Conservation (phyloP, 2,329 filamentous ascomycete genomes). For the Penicillium sp. region DNA sequence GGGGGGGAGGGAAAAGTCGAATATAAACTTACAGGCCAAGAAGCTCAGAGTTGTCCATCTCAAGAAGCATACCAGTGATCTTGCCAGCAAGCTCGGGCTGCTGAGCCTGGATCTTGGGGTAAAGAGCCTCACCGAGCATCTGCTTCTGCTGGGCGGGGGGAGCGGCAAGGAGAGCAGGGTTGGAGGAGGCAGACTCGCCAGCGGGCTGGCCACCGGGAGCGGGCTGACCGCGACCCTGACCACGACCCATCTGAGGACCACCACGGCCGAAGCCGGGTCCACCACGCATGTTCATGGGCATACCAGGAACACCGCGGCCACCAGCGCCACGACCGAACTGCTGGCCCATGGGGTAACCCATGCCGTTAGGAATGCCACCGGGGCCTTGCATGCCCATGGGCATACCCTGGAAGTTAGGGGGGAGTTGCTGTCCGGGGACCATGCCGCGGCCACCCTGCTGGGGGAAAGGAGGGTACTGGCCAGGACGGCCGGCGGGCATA, state of each 20-base stretch:
- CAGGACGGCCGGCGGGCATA: constrained; percentile 78
- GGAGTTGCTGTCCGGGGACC: constrained; percentile 78
- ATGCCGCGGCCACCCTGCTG: constrained; percentile 87
- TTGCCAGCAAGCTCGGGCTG: constrained; percentile 97
- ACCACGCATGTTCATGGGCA: constrained; percentile 65
- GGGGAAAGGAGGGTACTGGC: constrained; percentile 81
- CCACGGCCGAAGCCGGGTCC: constrained; percentile 48
- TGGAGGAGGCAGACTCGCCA: constrained; percentile 38
- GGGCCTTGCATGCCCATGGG: constrained; percentile 62
- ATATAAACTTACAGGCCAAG: constrained; percentile 80
- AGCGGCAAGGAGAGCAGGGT: constrained; percentile 53
- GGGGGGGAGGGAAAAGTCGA: not conserved
- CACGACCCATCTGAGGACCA: constrained; percentile 46
- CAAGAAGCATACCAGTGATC: constrained; percentile 99
- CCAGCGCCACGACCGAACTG: constrained; percentile 67
- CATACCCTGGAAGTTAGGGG: constrained; percentile 79
- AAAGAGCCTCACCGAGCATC: constrained; percentile 94
- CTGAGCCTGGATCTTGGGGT: constrained; percentile 95
- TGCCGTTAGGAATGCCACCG: constrained; percentile 72
- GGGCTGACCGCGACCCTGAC: constrained; percentile 46
- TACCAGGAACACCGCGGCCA: constrained; percentile 68
- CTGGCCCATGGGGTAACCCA: constrained; percentile 81
- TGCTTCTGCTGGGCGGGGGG: constrained; percentile 89
- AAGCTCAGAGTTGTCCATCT: constrained; percentile 97
- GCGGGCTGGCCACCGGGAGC: constrained; percentile 37